Evolutionary conservation across 305 asterid species (phyloP), one percentile per base, ranked within the genome.

Genomic region (Solanum chacoense): DNA sequence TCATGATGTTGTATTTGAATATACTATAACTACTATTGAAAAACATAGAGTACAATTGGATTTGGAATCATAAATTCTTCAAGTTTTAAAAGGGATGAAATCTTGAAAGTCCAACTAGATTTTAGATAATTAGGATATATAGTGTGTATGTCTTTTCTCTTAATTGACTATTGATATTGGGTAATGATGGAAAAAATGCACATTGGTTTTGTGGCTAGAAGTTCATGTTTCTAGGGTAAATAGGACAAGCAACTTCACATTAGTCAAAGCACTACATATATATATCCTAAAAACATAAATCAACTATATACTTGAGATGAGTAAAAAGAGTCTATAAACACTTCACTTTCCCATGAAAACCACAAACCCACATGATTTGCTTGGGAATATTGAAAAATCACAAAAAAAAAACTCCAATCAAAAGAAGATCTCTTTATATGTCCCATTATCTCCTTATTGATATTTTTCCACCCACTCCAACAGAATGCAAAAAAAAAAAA

Each of bases 301-400:
- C 89, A 90, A 89, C 89, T 81, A 80, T 77, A 69, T 2, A 71
- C 69, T 26, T 55, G 32, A 85, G 83, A 71, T 18, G 50, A 84
- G 24, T 73, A 29, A 90, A 84, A 85, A 65, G 79, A 88, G 85
- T 90, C 89, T 84, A 85, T 89, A 88, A 29, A 89, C 87, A 89
- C 92, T 88, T 90, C 94, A 94, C 94, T 92, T 93, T 91, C 93
- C 96, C 93, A 92, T 93, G 94, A 93, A 91, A 91, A 84, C 93
- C 92, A 94, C 94, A 91, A 74, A 90, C 88, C 96, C 97, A 95
- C 94, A 93, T 93, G 95, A 91, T 93, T 89, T 96, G 94, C 91
- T 93, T 92, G 89, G 91, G 93, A 94, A 91, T 92, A 89, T 90
- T 90, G 93, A 92, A 92, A 92, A 90, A 93, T 93, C 91, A 89